Evolutionary conservation across 352 stramenopile genomes (phyloP).

Genomic region (Phytophthora boehmeriae): DNA sequence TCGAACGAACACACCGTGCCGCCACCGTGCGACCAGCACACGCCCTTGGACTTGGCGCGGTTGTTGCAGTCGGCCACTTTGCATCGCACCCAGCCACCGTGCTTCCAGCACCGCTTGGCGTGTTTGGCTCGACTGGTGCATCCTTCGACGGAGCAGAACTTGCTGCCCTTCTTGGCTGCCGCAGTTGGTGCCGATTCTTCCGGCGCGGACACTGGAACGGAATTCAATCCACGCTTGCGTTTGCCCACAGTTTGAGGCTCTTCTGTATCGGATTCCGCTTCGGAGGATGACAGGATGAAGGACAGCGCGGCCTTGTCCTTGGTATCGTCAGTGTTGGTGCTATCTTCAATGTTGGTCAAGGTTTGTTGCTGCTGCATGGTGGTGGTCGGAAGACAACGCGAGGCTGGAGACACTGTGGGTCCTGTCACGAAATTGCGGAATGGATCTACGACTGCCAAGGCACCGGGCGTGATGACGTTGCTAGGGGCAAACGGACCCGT

Average conservation of each 20-base stretch:
- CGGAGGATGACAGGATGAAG: conserved; percentile 41
- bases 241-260: conserved; percentile 8
- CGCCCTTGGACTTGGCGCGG: conserved; percentile 60
- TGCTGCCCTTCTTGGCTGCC: conserved; percentile 42
- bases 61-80: conserved; percentile 63
- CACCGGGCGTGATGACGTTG: conserved; percentile 23
- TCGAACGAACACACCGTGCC: conserved; percentile 52
- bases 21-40: conserved; percentile 64
- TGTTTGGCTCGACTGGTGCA: conserved; percentile 56
- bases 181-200: background rate
- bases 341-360: conserved; percentile 14
- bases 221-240: conserved; percentile 16
- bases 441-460: conserved; percentile 11
- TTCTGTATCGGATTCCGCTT: conserved; percentile 32
- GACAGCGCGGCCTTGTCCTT: conserved; percentile 38
- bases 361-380: conserved; percentile 21
- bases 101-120: conserved; percentile 56
- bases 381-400: conserved; percentile 4
- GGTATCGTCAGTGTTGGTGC: conserved; percentile 17
- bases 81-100: conserved; percentile 62
- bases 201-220: background rate
- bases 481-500: conserved; percentile 20
- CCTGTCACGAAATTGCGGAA: conserved; percentile 27
- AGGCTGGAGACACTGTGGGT: conserved; percentile 25
- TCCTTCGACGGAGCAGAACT: conserved; percentile 53